Percentiles rank a stretch among this genome's conserved stretches.
phyloP scores from a whole-genome alignment of 2,329 filamentous ascomycete species.

The Seiridium unicorne region DNA sequence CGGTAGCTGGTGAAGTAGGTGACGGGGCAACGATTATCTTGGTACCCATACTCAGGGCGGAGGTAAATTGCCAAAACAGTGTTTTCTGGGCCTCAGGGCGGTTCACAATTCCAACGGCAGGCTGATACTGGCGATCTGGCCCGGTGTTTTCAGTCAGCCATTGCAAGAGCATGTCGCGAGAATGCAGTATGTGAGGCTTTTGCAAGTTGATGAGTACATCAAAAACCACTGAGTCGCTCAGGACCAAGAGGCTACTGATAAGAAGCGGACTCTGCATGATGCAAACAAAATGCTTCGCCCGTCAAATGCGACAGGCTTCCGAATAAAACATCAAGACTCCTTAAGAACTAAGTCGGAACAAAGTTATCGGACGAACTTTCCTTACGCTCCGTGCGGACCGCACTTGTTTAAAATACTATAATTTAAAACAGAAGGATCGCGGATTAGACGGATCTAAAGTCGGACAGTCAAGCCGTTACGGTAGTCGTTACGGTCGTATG shows the following conservation, averaged over 20 bases:
- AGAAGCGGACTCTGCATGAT: too few species aligned
- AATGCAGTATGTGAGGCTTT: not conserved
- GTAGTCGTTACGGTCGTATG: too few species aligned
- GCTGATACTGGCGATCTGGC: not conserved
- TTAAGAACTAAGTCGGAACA: too few species aligned
- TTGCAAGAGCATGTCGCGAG: not conserved
- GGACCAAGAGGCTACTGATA: not conserved
- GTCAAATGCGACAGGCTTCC: too few species aligned
- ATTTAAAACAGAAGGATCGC: too few species aligned
- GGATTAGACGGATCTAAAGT: too few species aligned
- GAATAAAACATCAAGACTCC: too few species aligned
- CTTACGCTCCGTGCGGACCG: too few species aligned
- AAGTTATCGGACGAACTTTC: too few species aligned
- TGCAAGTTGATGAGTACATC: not conserved
- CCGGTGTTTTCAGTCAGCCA: not conserved
- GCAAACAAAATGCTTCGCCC: too few species aligned
- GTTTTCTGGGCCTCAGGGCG: not conserved
- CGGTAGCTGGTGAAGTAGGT: conserved; percentile 16
- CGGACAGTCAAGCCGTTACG: too few species aligned
- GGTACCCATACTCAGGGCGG: not conserved
- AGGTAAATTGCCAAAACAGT: not conserved
- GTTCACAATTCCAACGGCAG: not conserved
- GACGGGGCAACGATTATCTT: conserved; percentile 23
- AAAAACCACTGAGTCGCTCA: not conserved
- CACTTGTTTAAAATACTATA: too few species aligned